phyloP scores from a whole-genome alignment of 2,329 filamentous ascomycete genomes.

The Lachnellula arida region DNA sequence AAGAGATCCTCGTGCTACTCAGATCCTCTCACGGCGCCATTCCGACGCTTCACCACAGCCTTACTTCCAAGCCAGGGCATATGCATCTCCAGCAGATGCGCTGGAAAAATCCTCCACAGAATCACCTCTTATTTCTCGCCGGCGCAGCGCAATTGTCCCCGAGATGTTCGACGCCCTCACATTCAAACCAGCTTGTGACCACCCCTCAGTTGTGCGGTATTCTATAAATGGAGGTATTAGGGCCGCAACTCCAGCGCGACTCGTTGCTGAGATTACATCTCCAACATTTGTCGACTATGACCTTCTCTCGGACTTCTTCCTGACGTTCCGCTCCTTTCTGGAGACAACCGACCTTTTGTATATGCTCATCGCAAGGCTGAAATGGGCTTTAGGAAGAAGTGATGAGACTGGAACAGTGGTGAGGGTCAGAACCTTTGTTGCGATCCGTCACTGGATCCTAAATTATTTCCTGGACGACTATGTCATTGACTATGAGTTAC shows the following conservation, averaged over 20 bases:
- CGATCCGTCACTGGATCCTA: constrained; percentile 91
- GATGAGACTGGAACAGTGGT: constrained; percentile 90
- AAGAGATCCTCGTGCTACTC: constrained; percentile 19
- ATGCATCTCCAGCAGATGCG: constrained; percentile 10
- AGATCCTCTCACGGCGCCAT: constrained; percentile 27
- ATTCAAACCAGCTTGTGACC: constrained; percentile 72
- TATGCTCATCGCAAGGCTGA: constrained; percentile 77
- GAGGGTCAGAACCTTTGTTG: constrained; percentile 92
- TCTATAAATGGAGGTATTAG: constrained; percentile 69
- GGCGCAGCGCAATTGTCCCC: constrained; percentile 52
- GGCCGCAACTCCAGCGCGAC: constrained; percentile 82
- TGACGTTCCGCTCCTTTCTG: constrained; percentile 88
- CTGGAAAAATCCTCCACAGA: constrained; percentile 10
- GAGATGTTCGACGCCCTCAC: constrained; percentile 79
- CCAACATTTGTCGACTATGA: constrained; percentile 96
- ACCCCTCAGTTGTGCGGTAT: constrained; percentile 78
- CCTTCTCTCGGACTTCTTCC: constrained; percentile 93
- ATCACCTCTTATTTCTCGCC: constrained; percentile 16
- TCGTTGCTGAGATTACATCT: constrained; percentile 95
- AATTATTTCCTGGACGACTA: constrained; percentile 99
- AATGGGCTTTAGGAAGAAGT: constrained; percentile 76
- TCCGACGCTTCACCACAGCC: constrained; percentile 30
- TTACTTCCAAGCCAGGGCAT: constrained; percentile 6
- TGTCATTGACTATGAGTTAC: constrained; percentile 67
- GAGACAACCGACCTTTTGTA: constrained; percentile 70